Conservation (phyloP, 2,329 filamentous ascomycete species). For the Calonectria henricotiae region DNA sequence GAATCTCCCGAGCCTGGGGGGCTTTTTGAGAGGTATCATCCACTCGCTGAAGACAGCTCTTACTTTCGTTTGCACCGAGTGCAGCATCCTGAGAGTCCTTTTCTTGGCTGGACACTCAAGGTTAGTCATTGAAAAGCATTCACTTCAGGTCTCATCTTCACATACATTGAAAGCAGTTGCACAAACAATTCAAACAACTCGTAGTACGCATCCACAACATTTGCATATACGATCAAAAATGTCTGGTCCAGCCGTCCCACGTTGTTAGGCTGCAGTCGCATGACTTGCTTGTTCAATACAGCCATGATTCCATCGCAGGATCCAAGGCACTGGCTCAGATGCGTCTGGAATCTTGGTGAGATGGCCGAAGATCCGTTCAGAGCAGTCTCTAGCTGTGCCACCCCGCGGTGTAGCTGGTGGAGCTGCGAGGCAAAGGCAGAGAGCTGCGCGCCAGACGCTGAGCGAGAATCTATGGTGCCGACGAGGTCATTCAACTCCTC, state of each 20-base stretch:
- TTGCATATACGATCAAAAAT: constrained; percentile 50
- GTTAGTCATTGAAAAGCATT: background rate
- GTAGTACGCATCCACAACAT: constrained; percentile 49
- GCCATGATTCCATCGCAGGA: constrained; percentile 54
- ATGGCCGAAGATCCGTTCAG: constrained; percentile 50
- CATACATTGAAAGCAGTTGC: constrained; percentile 50
- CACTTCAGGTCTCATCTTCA: background rate
- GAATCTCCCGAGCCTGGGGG: constrained; percentile 42
- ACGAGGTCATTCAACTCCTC: constrained; percentile 55
- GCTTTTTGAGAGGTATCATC: constrained; percentile 42
- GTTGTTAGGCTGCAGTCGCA: constrained; percentile 53
- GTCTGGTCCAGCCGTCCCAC: constrained; percentile 48
- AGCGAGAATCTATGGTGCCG: constrained; percentile 35
- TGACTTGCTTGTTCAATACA: constrained; percentile 56
- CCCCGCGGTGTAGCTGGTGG: constrained; percentile 49
- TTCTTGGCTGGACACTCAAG: constrained; percentile 35
- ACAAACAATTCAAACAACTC: constrained; percentile 50
- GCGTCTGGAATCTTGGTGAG: constrained; percentile 53
- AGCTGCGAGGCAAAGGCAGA: constrained; percentile 48
- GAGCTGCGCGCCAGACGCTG: constrained; percentile 43
- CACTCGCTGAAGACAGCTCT: constrained; percentile 45
- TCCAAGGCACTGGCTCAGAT: constrained; percentile 51
- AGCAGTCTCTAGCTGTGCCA: constrained; percentile 50
- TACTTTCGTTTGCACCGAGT: constrained; percentile 43
- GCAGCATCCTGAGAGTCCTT: constrained; percentile 50